Evolutionary conservation across 257 asterid species (phyloP).

Genomic region (Petunia axillaris): DNA sequence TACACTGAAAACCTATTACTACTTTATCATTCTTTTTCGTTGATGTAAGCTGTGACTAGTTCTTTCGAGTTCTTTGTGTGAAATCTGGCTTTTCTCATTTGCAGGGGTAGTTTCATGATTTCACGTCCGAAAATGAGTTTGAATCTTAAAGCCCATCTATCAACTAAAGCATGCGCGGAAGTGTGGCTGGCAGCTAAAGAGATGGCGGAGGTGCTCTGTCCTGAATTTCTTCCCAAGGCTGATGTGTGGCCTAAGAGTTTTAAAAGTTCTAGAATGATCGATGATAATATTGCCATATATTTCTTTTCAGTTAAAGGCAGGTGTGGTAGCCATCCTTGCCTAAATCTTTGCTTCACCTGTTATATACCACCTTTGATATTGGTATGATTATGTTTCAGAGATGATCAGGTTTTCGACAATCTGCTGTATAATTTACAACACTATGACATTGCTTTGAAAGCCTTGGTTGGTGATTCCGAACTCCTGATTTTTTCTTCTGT

Average conservation of each 20-base stretch:
- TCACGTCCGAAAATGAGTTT: slow-evolving; percentile 24
- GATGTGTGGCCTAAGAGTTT: slow-evolving; percentile 35
- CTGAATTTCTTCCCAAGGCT: slow-evolving; percentile 32
- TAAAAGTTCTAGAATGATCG: slow-evolving; percentile 24
- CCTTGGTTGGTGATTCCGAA: slow-evolving; percentile 46
- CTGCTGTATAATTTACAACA: slow-evolving; percentile 41
- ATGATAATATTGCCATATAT: slow-evolving; percentile 34
- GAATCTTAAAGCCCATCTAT: slow-evolving; percentile 32
- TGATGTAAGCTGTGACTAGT: background rate
- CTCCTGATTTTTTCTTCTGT: slow-evolving; percentile 58
- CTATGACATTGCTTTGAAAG: slow-evolving; percentile 48
- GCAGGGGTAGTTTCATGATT: slow-evolving; percentile 35
- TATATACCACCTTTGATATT: background rate
- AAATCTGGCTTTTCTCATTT: background rate
- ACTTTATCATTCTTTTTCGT: slow-evolving; percentile 12
- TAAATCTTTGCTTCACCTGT: background rate
- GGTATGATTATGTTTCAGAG: slow-evolving; percentile 39
- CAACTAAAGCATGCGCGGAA: slow-evolving; percentile 26
- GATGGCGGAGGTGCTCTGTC: slow-evolving; percentile 26
- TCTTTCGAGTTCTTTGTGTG: background rate
- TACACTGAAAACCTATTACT: background rate
- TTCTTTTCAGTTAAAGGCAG: slow-evolving; percentile 31
- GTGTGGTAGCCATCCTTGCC: slow-evolving; percentile 13
- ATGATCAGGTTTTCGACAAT: slow-evolving; percentile 47
- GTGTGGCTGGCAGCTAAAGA: slow-evolving; percentile 29